Evolutionary conservation across 2,329 filamentous ascomycete species (phyloP), one percentile per base, ranked within the genome.

Genomic region (Fusarium sp.): DNA sequence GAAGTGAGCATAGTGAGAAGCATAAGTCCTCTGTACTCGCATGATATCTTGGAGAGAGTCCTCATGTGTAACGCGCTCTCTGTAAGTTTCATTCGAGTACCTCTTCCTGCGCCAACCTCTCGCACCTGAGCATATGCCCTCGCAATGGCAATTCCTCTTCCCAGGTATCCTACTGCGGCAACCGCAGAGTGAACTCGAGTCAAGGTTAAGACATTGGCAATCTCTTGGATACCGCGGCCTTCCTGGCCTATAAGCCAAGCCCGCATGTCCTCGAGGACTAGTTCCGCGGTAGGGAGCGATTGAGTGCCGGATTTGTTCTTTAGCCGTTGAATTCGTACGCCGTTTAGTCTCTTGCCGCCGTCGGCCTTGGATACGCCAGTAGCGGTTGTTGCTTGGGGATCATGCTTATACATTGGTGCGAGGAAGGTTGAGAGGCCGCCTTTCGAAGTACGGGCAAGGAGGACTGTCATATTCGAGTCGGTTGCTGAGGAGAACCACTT

Each of bases 251-350:
- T 80, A 8, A 93, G 82, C 83, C 89, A 89, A 6, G 82, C 89
- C 4, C 89, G 85, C 83, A 88, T 88, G n/a, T 82, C 84, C 18
- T 84, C 81, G 4, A 92, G 82, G 63, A 90, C 89, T 1, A 94
- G 84, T 76, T 94, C 91, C 0, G 91, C 92, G 0, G 92, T 93
- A 0, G 92, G 91, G 0, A 94, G 81, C 1, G 89, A 84, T 48
- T 87, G 87, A 0, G 91, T 93, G 27, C 91, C 92, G 5, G 92
- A 83, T 74, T 93, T 94, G 77, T 88, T 87, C 80, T 94, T 93
- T 18, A 94, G 81, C 0, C 91, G 85, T 60, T 90, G 87, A 67
- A 93, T 91, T 11, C 82, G 82, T 11, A 93, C 82, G 4, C 91
- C 91, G 73, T 93, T 93, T 13, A 90, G 82, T 55, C 87, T 84